Conservation (phyloP, 1,284 basidiomycete genomes). For the Moesziomyces sp. region DNA sequence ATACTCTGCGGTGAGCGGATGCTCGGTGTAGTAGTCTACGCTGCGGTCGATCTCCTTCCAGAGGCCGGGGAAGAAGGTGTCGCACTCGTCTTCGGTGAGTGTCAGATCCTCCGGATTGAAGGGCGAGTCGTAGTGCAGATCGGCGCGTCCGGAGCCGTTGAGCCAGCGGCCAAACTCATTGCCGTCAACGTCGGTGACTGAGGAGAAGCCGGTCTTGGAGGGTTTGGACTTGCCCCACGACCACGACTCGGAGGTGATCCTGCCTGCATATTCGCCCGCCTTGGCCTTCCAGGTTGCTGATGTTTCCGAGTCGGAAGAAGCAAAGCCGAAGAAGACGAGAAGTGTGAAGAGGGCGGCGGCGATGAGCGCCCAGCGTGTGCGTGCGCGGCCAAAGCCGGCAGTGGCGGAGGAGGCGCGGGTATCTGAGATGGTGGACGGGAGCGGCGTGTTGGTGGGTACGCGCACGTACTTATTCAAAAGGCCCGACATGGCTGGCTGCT, state of each 20-base stretch:
- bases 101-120: slow-evolving; percentile 64
- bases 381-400: slow-evolving; percentile 41
- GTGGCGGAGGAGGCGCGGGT: slow-evolving; percentile 10
- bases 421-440: slow-evolving; percentile 20
- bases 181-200: slow-evolving; percentile 16
- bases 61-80: slow-evolving; percentile 60
- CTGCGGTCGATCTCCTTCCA: slow-evolving; percentile 61
- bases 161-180: slow-evolving; percentile 44
- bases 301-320: slow-evolving; percentile 15
- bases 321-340: slow-evolving; percentile 37
- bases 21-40: slow-evolving; percentile 48
- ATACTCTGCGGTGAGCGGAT: slow-evolving; percentile 44
- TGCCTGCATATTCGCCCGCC: slow-evolving; percentile 42
- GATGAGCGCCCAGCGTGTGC: slow-evolving; percentile 49
- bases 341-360: slow-evolving; percentile 18
- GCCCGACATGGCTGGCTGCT: slow-evolving; percentile 17
- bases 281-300: slow-evolving; percentile 24
- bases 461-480: slow-evolving; percentile 39
- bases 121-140: slow-evolving; percentile 50
- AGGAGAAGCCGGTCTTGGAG: background rate
- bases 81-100: slow-evolving; percentile 61
- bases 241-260: slow-evolving; percentile 14
- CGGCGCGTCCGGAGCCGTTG: slow-evolving; percentile 35
- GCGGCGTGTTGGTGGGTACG: slow-evolving; percentile 25
- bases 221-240: slow-evolving; percentile 1